Percentiles rank a stretch among this genome's conserved stretches.
phyloP scores from a whole-genome alignment of 2,329 filamentous ascomycete genomes.

The Knufia fluminis region DNA sequence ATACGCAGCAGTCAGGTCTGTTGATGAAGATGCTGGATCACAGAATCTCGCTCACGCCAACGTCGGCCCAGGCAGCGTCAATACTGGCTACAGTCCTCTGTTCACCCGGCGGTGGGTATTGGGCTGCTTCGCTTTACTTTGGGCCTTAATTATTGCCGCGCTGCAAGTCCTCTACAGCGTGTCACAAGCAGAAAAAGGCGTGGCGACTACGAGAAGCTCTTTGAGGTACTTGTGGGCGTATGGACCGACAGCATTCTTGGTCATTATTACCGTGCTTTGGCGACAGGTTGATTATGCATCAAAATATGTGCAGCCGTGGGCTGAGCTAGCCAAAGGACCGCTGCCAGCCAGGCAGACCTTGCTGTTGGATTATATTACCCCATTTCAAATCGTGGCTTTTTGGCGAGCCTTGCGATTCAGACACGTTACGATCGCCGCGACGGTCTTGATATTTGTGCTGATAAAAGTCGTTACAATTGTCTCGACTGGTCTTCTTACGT shows the following conservation, averaged over 20 bases:
- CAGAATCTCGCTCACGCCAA: background rate
- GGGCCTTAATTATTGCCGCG: conserved; percentile 11
- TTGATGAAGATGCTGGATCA: background rate
- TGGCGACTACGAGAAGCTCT: conserved; percentile 9
- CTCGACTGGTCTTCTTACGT: conserved; percentile 15
- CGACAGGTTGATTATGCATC: conserved; percentile 18
- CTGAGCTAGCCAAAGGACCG: conserved; percentile 15
- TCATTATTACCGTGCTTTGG: conserved; percentile 14
- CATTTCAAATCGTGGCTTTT: conserved; percentile 13
- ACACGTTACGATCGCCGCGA: conserved; percentile 12
- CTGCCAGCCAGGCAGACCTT: conserved; percentile 16
- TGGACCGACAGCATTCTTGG: conserved; percentile 16
- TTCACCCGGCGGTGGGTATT: conserved; percentile 15
- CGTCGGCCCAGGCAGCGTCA: background rate
- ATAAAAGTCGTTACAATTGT: conserved; percentile 16
- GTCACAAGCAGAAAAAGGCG: conserved; percentile 11
- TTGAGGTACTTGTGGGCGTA: conserved; percentile 17
- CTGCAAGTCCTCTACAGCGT: conserved; percentile 16
- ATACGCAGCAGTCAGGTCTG: background rate
- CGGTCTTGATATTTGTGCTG: conserved; percentile 15
- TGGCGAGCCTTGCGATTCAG: conserved; percentile 13
- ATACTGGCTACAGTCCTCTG: conserved; percentile 9
- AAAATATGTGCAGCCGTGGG: conserved; percentile 19
- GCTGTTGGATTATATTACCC: conserved; percentile 17
- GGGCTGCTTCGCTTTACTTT: conserved; percentile 13